Evolutionary conservation across 2,329 filamentous ascomycete species (phyloP), one percentile per base, ranked within the genome.

Genomic region (Aaosphaeria arxii): DNA sequence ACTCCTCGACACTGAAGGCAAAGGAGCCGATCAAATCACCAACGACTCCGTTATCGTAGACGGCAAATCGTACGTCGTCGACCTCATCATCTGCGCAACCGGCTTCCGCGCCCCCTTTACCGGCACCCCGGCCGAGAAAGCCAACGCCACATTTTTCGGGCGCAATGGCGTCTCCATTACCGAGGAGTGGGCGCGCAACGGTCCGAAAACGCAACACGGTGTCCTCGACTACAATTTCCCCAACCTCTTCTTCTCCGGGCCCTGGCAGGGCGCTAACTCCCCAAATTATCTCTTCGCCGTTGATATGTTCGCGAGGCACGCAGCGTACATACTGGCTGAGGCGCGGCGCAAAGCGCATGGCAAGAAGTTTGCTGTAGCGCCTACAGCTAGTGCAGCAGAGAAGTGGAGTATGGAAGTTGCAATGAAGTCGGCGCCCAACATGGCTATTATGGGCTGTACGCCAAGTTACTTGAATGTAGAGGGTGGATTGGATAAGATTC

Each of bases 1-100:
- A 5, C 75, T 87, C 0, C 69, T 87, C 6, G 80, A 86, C 57
- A 85, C 81, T 0, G 67, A 80, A 41, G 79, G 78, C 5, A 72
- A 74, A 51, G 79, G 81, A 5, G 61, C 81, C 2, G 69, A 75
- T 4, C 51, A 63, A 3, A 63, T 78, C 5, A 82, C 77, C 0
- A 46, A 13, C 30, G 46, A 51, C 44, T 46, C 35, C 13, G 56
- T 84, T 4, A 63, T 79, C 0, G 73, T 71, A 6, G 70, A 66
- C 35, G 76, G 69, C 9, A 62, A 68, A 28, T 74, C 78, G 33
- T 77, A 79, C 54, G 60, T 68, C 4, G 47, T 78, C 30, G 75
- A 78, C 49, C 50, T 72, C 5, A 56, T 77, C 17, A 67, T 78
- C 45, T 71, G 68, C 50, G 63, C 63, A 11, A 78, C 75, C 0